phyloP scores from a whole-genome alignment of 2,329 filamentous ascomycete genomes.

The Cercospora sojina region DNA sequence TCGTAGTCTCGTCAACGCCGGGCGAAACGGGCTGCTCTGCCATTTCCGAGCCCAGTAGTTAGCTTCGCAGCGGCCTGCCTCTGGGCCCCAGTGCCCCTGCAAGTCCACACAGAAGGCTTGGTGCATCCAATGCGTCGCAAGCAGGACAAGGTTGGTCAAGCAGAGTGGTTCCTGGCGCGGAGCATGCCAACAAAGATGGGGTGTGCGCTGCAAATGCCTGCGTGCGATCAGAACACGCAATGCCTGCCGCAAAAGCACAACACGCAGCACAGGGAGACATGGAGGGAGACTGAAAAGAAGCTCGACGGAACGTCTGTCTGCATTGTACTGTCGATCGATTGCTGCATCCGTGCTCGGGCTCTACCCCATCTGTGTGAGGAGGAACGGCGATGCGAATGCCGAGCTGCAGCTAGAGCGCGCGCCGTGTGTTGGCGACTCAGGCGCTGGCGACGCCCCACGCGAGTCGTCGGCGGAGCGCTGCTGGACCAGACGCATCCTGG shows the following conservation, averaged over 20 bases:
- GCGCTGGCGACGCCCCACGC: neutral
- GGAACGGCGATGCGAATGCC: constrained; percentile 7
- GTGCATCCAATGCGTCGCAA: neutral
- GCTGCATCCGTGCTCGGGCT: neutral
- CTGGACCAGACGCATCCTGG: neutral
- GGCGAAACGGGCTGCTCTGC: neutral
- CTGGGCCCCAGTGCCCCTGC: neutral
- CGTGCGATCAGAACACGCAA: neutral
- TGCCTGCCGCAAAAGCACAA: neutral
- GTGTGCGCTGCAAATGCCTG: neutral
- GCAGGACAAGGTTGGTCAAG: neutral
- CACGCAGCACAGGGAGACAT: neutral
- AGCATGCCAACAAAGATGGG: neutral
- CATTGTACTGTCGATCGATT: constrained; percentile 3
- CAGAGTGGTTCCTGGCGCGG: neutral
- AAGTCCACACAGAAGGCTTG: neutral
- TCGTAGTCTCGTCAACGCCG: neutral
- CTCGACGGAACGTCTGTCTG: neutral
- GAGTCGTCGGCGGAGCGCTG: neutral
- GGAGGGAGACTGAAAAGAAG: neutral
- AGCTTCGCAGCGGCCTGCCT: neutral
- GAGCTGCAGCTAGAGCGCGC: constrained; percentile 4
- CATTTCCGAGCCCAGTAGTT: neutral
- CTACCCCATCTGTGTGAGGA: neutral
- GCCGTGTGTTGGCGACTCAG: neutral